These are phyloP conservation scores for Funneliformis caledonium DNA, from an alignment of 371 early-diverging fungal species.

Conservation along the genomic window DNA sequence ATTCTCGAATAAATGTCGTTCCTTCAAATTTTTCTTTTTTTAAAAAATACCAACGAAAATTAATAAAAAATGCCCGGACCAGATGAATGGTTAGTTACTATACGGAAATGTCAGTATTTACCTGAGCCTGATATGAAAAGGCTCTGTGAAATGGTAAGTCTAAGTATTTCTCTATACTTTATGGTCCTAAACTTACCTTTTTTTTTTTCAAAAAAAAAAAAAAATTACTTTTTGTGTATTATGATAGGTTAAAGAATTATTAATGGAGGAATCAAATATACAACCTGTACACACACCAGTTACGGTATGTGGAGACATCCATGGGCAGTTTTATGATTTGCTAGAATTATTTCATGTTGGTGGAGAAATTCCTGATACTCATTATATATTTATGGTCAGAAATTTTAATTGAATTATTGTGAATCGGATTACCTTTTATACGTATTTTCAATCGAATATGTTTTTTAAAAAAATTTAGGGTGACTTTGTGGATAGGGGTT, in stretches of 20 bases:
- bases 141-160: slow-evolving; percentile 90
- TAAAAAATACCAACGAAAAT: background rate
- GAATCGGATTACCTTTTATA: background rate
- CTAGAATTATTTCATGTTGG: slow-evolving; percentile 98
- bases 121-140: slow-evolving; percentile 93
- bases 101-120: slow-evolving; percentile 89
- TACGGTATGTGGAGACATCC: slow-evolving; percentile 98
- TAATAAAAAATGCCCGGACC: slow-evolving; percentile 64
- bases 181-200: background rate
- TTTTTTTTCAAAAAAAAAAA: slow-evolving; percentile 13
- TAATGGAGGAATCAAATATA: slow-evolving; percentile 95
- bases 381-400: slow-evolving; percentile 96
- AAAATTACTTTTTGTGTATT: slow-evolving; percentile 20
- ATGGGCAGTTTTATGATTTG: slow-evolving; percentile 99
- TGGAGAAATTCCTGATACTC: slow-evolving; percentile 96
- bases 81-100: slow-evolving; percentile 90
- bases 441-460: background rate
- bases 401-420: background rate
- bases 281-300: slow-evolving; percentile 95
- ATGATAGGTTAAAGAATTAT: slow-evolving; percentile 84
- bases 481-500: slow-evolving; percentile 99
- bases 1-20: too few relatives aligned
- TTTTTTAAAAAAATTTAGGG: slow-evolving; percentile 59
- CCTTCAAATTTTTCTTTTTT: too few relatives aligned
- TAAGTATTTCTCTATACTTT: slow-evolving; percentile 1